These are phyloP conservation scores for Camellia japonica DNA, from an alignment of 148 eudicot species.

Conservation along the genomic window DNA sequence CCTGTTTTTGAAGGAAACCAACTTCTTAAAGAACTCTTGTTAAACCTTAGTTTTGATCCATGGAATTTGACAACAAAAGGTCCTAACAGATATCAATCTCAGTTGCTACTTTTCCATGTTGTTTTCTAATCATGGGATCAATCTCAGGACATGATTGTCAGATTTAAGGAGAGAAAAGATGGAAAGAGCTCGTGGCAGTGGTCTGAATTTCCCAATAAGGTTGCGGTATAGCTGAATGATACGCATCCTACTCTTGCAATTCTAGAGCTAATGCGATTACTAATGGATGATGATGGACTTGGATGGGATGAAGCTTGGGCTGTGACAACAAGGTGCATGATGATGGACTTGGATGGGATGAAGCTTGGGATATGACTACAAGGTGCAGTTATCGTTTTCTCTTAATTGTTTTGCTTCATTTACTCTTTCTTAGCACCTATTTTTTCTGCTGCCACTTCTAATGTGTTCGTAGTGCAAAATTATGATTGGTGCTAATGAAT, in stretches of 20 bases:
- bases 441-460: conserved; percentile 12
- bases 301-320: conserved; percentile 99
- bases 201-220: conserved; percentile 91
- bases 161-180: conserved; percentile 81
- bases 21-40: too few species aligned
- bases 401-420: background rate
- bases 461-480: background rate
- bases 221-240: conserved; percentile 96
- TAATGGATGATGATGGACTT: conserved; percentile 94
- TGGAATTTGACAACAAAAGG: too few species aligned
- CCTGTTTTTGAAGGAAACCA: too few species aligned
- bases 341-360: too few species aligned
- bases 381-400: conserved; percentile 33
- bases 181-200: conserved; percentile 51
- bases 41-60: too few species aligned
- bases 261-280: conserved; percentile 91
- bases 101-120: background rate
- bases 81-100: background rate
- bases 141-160: conserved; percentile 78
- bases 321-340: too few species aligned
- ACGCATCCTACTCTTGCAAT: conserved; percentile 97
- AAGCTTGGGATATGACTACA: too few species aligned
- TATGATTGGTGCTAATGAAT: conserved; percentile 1
- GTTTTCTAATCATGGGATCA: conserved; percentile 9
- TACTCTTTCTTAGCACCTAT: background rate